Evolutionary conservation across 371 early-diverging fungal genomes (phyloP), one percentile per base, ranked within the genome.

Genomic region (Mucor sp.): DNA sequence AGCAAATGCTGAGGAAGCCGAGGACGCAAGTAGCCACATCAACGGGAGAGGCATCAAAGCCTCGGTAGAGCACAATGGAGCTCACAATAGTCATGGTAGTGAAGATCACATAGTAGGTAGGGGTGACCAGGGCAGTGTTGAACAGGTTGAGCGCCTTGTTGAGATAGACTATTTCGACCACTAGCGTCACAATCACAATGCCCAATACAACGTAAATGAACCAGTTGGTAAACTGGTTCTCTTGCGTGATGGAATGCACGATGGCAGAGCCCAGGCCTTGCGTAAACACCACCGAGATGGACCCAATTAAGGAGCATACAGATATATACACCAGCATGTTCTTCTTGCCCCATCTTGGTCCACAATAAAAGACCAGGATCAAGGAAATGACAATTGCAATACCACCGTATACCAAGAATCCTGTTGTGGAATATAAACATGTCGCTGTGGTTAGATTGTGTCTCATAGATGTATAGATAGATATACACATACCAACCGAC

Each of bases 81-180:
- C 96, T 95, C 43, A 93, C 78, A 56, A 97, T 94, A 5, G 98
- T 97, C 35, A 94, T 86, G 12, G 96, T 92, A 15, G 97, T 97
- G 77, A 97, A 97, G 53, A 93, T 85, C 19, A 97, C 97, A 68
- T 96, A 97, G 77, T 97, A 97, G 39, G 95, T 91, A 21, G 94
- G 95, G 2, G 95, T 95, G 37, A 95, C 95, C 60, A 94, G 74
- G 58, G 96, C 95, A 9, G 97, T 96, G 65, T 93, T 93, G 77
- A 96, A 97, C 41, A 94, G 68, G 68, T 96, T 96, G 28, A 97
- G 85, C 12, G 98, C 96, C 79, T 97, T 97, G 86, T 97, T 97
- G 58, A 97, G 91, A 74, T 97, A 97, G 74, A 95, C 95, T 74
- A 97, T 93, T 76, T 97, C 95, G 11, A 91, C 85, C 23, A 94